phyloP scores from a whole-genome alignment of 78 protist genomes.

The Bigelowiella natans region DNA sequence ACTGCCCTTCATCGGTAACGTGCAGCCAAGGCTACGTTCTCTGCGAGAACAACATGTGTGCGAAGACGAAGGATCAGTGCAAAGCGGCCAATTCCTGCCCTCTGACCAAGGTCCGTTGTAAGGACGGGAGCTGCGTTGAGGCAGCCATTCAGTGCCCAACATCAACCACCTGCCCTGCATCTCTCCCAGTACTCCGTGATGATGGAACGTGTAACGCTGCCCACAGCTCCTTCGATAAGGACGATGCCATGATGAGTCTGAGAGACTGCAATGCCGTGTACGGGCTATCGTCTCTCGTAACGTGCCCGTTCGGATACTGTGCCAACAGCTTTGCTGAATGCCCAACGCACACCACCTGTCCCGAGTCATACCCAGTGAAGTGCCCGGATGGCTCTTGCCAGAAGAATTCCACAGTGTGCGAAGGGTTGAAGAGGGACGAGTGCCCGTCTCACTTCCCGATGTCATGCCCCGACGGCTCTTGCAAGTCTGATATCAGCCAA shows the following conservation, averaged over 20 bases:
- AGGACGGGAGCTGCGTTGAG: not conserved
- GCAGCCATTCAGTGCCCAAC: not conserved
- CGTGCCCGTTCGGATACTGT: not conserved
- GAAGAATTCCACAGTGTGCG: not conserved
- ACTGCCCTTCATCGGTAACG: not conserved
- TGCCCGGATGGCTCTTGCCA: not conserved
- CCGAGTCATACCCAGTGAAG: not conserved
- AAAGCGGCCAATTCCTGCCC: not conserved
- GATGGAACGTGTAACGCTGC: not conserved
- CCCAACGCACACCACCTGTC: conserved; percentile 7
- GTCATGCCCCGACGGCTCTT: not conserved
- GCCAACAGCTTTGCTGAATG: not conserved
- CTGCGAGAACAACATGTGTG: not conserved
- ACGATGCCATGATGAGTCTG: too few relatives aligned
- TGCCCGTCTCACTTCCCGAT: not conserved
- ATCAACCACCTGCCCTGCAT: not conserved
- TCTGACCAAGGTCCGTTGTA: not conserved
- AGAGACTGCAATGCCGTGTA: not conserved
- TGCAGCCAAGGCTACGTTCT: not conserved
- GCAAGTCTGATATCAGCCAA: not conserved
- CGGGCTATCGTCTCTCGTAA: not conserved
- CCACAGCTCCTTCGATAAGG: not conserved
- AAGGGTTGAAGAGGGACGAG: not conserved
- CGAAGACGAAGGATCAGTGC: not conserved
- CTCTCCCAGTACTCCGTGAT: not conserved